phyloP scores from a whole-genome alignment of 331 rosid genomes.

The Quercus phellos region DNA sequence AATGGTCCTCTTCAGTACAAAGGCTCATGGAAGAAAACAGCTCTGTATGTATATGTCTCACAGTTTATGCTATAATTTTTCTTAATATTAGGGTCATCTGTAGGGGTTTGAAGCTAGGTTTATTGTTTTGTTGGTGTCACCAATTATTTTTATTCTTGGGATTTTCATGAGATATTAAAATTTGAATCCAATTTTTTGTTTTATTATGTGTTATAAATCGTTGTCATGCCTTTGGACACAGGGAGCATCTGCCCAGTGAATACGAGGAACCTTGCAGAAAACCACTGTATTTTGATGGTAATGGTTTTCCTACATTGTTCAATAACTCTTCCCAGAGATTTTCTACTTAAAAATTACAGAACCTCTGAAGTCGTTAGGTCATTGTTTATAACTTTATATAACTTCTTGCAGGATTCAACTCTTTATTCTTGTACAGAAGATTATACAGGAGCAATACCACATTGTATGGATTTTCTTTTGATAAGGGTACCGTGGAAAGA shows the following conservation, averaged over 20 bases:
- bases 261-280: constrained; percentile 28
- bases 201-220: neutral
- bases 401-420: constrained; percentile 69
- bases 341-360: neutral
- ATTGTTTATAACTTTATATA: neutral
- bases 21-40: constrained; percentile 91
- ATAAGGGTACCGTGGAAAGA: constrained; percentile 75
- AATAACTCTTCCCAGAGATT: constrained; percentile 3
- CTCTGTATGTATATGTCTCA: constrained; percentile 55
- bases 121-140: neutral
- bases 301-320: constrained; percentile 4
- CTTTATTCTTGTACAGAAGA: constrained; percentile 75
- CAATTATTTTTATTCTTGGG: neutral
- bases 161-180: neutral
- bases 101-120: neutral
- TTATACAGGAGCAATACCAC: constrained; percentile 74
- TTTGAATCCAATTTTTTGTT: neutral
- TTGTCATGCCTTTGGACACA: constrained; percentile 35
- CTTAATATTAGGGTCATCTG: neutral
- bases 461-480: constrained; percentile 64
- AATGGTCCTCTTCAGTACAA: constrained; percentile 66
- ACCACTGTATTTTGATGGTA: constrained; percentile 71
- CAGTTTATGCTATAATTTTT: neutral
- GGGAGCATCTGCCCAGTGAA: constrained; percentile 48
- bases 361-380: neutral